phyloP scores from a whole-genome alignment of 2,329 filamentous ascomycete genomes.

The Penicillium concentricum region DNA sequence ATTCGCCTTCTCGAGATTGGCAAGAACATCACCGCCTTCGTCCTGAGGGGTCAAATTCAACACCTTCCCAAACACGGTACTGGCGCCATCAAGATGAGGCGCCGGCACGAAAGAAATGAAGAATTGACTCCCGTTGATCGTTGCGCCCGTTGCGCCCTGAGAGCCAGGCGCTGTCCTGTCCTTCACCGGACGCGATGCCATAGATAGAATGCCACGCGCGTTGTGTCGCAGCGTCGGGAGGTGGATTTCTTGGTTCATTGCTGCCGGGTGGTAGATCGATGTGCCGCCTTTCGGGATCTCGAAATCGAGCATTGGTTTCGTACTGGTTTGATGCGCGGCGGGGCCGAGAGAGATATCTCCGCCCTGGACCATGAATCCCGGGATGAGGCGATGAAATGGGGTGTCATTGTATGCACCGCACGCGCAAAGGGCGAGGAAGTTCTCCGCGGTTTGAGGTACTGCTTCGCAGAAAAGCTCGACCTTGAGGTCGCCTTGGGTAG shows the following conservation, averaged over 20 bases:
- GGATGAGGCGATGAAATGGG: slow-evolving; percentile 63
- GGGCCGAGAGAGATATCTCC: slow-evolving; percentile 52
- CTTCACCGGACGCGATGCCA: slow-evolving; percentile 55
- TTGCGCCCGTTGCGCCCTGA: slow-evolving; percentile 37
- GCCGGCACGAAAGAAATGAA: slow-evolving; percentile 63
- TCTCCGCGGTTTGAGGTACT: slow-evolving; percentile 87
- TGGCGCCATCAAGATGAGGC: slow-evolving; percentile 64
- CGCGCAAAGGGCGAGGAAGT: slow-evolving; percentile 66
- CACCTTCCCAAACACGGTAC: slow-evolving; percentile 65
- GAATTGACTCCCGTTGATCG: slow-evolving; percentile 61
- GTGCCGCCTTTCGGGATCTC: slow-evolving; percentile 56
- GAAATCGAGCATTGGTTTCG: slow-evolving; percentile 43
- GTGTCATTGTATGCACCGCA: slow-evolving; percentile 60
- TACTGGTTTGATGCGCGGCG: slow-evolving; percentile 44
- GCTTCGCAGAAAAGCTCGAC: slow-evolving; percentile 95
- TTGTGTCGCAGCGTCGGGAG: slow-evolving; percentile 58
- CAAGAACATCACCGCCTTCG: slow-evolving; percentile 45
- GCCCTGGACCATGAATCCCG: slow-evolving; percentile 64
- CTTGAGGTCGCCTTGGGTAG: slow-evolving; percentile 85
- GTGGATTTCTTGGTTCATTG: slow-evolving; percentile 63
- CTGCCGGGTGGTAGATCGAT: slow-evolving; percentile 53
- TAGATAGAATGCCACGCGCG: slow-evolving; percentile 57
- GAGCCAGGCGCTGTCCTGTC: slow-evolving; percentile 48
- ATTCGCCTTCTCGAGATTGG: slow-evolving; percentile 59
- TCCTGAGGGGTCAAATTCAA: slow-evolving; percentile 46